Evolutionary conservation across 2,329 filamentous ascomycete genomes (phyloP), one percentile per base, ranked within the genome.

Genomic region (Trichoderma afroharzianum): DNA sequence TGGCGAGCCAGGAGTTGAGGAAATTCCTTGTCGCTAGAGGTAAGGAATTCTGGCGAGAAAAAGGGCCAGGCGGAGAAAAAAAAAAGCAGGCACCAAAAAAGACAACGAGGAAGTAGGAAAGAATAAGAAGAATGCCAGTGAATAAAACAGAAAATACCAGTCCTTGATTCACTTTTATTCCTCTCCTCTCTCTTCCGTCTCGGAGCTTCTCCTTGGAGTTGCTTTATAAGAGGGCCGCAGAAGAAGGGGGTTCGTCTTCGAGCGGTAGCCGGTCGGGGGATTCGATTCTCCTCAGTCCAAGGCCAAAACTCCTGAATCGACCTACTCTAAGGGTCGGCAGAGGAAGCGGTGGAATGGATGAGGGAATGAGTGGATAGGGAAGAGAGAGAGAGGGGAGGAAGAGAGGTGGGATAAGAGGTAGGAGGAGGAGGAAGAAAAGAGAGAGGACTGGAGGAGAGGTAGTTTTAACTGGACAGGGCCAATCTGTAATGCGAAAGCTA

Each of bases 381-480:
- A 80, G 83, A 83, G 80, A 76, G 78, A 78, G 79, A 78, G 79
- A 47, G 50, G 36, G 50, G 77, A 72, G 72, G 71, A 71, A 72
- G 85, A 85, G 87, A 83, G 85, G 85, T 76, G 77, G 79, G 77
- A 80, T 79, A 79, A 77, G 79, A 71, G 71, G 73, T 85, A 83
- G 83, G 85, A 86, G 82, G 82, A 86, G 83, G 83, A 85, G 81
- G 81, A 84, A 82, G 81, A 83, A 82, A 83, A 80, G 83, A 83
- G 84, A 84, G 85, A 85, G 85, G 86, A 87, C 84, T 85, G 85
- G 85, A 83, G 83, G 82, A 85, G 83, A 86, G 77, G 76, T 80
- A 80, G 80, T 80, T 81, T 82, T 80, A 80, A 81, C 77, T 74
- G 74, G 76, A 73, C 71, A 70, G 72, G 71, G 71, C 73, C 33